phyloP scores from a whole-genome alignment of 306 rosid genomes.

The Quillaja saponaria region DNA sequence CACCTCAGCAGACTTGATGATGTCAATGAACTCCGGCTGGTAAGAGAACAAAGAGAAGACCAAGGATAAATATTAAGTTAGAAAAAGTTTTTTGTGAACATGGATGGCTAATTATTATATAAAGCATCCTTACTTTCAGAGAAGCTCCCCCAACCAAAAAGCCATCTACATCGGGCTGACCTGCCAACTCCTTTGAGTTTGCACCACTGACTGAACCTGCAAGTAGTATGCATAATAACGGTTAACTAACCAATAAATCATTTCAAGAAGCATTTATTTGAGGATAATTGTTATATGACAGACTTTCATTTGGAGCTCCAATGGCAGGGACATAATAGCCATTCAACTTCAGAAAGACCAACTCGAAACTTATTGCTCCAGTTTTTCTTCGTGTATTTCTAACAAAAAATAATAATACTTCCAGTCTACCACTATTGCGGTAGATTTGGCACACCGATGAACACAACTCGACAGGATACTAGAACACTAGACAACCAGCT shows the following conservation, averaged over 20 bases:
- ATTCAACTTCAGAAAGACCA: too few relatives aligned
- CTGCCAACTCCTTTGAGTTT: conserved; percentile 46
- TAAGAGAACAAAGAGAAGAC: not conserved
- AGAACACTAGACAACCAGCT: too few relatives aligned
- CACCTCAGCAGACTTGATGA: conserved; percentile 44
- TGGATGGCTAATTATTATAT: not conserved
- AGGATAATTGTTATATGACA: not conserved
- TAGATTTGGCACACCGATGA: too few relatives aligned
- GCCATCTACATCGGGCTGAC: conserved; percentile 46
- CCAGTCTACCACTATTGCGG: too few relatives aligned
- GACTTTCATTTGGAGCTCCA: too few relatives aligned
- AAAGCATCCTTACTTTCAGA: conserved; percentile 32
- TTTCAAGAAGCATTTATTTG: not conserved
- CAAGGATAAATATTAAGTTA: not conserved
- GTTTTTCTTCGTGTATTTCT: too few relatives aligned
- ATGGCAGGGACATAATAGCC: too few relatives aligned
- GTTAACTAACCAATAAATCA: conserved; percentile 3
- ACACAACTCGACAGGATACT: too few relatives aligned
- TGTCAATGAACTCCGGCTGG: conserved; percentile 53
- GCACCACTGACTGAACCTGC: conserved; percentile 54
- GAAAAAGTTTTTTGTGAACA: not conserved
- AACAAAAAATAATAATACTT: too few relatives aligned
- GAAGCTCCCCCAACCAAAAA: conserved; percentile 61
- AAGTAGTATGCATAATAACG: not conserved
- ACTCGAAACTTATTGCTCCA: too few relatives aligned